Conservation (phyloP, 2,329 filamentous ascomycete species). For the Pseudonectria foliicola region DNA sequence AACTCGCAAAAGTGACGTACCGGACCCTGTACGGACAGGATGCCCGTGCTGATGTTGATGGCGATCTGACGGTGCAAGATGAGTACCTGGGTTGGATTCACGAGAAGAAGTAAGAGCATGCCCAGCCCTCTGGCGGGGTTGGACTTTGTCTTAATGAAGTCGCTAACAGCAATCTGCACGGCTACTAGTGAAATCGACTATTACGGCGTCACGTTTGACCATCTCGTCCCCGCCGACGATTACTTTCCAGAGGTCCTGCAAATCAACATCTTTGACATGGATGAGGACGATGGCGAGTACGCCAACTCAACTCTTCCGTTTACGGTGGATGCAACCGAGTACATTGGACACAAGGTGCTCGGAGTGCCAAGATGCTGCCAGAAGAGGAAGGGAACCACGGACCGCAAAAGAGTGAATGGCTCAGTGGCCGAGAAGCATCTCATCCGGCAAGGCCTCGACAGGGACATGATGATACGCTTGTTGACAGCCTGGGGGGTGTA, state of each 20-base stretch:
- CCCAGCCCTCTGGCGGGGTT: not conserved
- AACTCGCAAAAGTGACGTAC: constrained; percentile 10
- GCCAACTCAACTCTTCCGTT: constrained; percentile 29
- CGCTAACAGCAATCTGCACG: not conserved
- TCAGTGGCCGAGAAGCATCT: no score
- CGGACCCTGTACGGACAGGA: constrained; percentile 8
- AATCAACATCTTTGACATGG: constrained; percentile 36
- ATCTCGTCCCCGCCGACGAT: constrained; percentile 29
- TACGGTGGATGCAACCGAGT: constrained; percentile 28
- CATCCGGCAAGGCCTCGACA: no score
- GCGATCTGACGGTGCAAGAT: constrained; percentile 12
- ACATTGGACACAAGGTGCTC: constrained; percentile 31
- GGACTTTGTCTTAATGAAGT: not conserved
- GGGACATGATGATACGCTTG: no score
- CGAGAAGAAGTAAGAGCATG: constrained; percentile 1
- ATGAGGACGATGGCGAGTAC: constrained; percentile 23
- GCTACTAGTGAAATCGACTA: constrained; percentile 21
- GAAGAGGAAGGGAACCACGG: constrained; percentile 4
- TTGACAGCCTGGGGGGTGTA: no score
- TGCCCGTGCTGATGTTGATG: not conserved
- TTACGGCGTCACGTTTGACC: constrained; percentile 35
- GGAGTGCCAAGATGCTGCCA: constrained; percentile 34
- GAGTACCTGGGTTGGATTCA: constrained; percentile 13
- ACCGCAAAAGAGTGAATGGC: constrained; percentile 1
- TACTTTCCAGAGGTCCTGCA: constrained; percentile 32